These are phyloP conservation scores for Coemansia sp. DNA, from an alignment of 192 early-diverging fungal species.

Conservation along the genomic window DNA sequence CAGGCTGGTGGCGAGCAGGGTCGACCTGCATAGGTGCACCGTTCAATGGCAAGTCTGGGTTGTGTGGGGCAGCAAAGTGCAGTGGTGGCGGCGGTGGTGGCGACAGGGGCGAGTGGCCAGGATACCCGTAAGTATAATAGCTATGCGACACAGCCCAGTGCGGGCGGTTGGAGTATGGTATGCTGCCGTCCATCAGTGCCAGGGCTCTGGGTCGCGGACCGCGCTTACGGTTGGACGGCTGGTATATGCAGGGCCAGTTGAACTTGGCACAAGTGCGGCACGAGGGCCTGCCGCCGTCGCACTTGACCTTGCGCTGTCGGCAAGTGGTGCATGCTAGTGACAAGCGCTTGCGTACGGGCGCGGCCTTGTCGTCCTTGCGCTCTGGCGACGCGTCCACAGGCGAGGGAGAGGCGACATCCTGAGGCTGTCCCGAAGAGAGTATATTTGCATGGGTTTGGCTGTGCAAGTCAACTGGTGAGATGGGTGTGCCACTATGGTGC, in stretches of 20 bases:
- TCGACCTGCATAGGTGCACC: constrained; percentile 29
- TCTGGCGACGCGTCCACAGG: constrained; percentile 15
- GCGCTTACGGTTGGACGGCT: constrained; percentile 84
- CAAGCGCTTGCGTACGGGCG: constrained; percentile 54
- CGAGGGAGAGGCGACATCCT: background rate
- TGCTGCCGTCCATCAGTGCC: constrained; percentile 50
- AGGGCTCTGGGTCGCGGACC: constrained; percentile 69
- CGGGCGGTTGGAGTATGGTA: constrained; percentile 41
- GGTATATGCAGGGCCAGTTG: constrained; percentile 71
- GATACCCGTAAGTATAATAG: constrained; percentile 40
- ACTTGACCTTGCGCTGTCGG: constrained; percentile 68
- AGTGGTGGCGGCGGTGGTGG: constrained; percentile 30
- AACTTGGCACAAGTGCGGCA: constrained; percentile 80
- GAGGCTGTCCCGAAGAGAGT: background rate
- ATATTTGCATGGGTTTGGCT: background rate
- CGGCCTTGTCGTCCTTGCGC: constrained; percentile 46
- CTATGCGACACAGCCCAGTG: constrained; percentile 36
- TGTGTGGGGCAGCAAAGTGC: constrained; percentile 14
- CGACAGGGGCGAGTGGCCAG: constrained; percentile 39
- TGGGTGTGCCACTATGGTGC: background rate
- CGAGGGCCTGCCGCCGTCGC: constrained; percentile 77
- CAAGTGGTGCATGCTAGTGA: constrained; percentile 58
- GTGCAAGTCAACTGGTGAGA: background rate
- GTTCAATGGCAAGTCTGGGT: constrained; percentile 25
- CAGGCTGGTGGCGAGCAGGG: constrained; percentile 25